Evolutionary conservation across 257 asterid species (phyloP).

Genomic region (Linaria vulgaris): DNA sequence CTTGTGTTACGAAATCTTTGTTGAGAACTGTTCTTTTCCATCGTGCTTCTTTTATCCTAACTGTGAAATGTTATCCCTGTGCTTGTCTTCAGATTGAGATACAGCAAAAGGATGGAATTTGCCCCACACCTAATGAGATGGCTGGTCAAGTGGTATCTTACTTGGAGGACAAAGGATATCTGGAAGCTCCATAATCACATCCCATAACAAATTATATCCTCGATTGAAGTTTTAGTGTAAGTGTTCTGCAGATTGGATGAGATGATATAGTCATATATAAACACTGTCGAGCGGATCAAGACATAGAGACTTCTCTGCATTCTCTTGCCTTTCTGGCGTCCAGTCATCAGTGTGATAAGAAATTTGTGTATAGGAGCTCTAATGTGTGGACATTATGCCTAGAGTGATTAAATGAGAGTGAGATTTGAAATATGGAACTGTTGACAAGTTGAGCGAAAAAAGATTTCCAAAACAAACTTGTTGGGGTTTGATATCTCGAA

Average conservation of each 20-base stretch:
- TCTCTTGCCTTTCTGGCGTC: no score
- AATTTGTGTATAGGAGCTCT: no score
- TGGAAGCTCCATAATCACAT: slow-evolving; percentile 35
- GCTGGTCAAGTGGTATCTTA: slow-evolving; percentile 70
- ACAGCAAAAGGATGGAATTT: slow-evolving; percentile 54
- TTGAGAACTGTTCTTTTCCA: no score
- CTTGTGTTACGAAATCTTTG: background rate
- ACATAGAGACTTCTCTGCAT: no score
- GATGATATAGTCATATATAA: background rate
- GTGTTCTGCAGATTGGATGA: background rate
- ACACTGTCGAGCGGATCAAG: no score
- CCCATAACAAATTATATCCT: background rate
- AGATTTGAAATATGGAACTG: no score
- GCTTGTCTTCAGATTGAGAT: slow-evolving; percentile 65
- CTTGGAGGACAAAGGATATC: slow-evolving; percentile 70
- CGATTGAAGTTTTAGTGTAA: background rate
- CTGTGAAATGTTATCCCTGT: background rate
- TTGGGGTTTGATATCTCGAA: no score
- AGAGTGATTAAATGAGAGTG: no score
- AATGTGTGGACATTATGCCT: no score
- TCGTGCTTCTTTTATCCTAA: background rate
- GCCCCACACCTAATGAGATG: slow-evolving; percentile 86
- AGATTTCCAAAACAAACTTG: no score
- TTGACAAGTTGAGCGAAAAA: no score
- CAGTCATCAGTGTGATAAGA: no score